These are phyloP conservation scores for Cordyceps tenuipes DNA, from an alignment of 2,329 filamentous ascomycete genomes.

Conservation along the genomic window DNA sequence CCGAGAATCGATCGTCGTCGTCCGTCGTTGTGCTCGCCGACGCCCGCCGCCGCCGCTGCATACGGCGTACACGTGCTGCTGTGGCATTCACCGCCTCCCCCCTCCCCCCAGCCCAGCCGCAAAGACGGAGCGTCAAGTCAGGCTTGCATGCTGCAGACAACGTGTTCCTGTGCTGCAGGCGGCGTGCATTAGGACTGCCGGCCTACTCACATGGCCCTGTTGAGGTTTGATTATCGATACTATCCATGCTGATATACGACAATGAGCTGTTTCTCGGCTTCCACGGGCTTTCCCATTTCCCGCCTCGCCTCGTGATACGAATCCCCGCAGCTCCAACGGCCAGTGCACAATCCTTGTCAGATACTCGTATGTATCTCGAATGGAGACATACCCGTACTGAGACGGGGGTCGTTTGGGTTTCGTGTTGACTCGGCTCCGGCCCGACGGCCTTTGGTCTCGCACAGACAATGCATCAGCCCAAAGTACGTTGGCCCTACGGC, in stretches of 20 bases:
- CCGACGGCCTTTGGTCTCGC: not conserved
- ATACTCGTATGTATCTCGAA: not conserved
- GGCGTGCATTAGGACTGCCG: not conserved
- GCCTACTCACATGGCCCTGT: not conserved
- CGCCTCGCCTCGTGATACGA: not conserved
- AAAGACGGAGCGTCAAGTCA: not conserved
- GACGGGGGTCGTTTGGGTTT: not conserved
- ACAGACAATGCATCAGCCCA: not conserved
- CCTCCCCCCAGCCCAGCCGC: not conserved
- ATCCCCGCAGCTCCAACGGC: too few species aligned
- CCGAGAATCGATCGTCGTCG: not conserved
- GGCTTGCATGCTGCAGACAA: not conserved
- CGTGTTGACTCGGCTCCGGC: not conserved
- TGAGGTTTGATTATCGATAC: too few species aligned
- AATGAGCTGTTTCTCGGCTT: not conserved
- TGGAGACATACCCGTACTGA: not conserved
- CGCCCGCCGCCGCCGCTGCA: not conserved
- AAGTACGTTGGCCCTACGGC: too few species aligned
- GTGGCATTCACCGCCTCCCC: constrained; percentile 1
- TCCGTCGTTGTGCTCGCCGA: not conserved
- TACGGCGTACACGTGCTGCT: not conserved
- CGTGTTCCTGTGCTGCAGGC: not conserved
- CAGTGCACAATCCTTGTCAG: not conserved
- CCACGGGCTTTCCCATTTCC: not conserved
- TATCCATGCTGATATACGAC: not conserved